Evolutionary conservation across 495 filamentous ascomycete species (phyloP), one percentile per base, ranked within the genome.

Genomic region (Massariosphaeria phaeospora): DNA sequence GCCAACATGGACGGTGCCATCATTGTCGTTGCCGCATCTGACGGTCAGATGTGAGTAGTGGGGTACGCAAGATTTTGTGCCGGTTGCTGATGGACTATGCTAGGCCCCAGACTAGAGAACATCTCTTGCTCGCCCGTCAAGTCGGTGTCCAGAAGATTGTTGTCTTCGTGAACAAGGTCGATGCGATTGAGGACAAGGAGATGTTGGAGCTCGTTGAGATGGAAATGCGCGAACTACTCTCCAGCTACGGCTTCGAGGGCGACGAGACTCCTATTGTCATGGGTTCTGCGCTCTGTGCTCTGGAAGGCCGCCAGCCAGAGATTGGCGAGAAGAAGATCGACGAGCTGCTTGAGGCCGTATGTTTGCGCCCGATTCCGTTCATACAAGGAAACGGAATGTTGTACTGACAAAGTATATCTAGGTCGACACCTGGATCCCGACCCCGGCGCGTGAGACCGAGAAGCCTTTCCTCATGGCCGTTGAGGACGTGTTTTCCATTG

Each of bases 201-300:
- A 98, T 98, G 93, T 84, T 98, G 82, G 93, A 98, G 76, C 85
- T 98, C 47, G 93, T 98, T 67, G 93, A 98, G 81, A 91, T 98
- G 83, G 93, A 98, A 76, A 98, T 98, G 93, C 87, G 93, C 66
- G 93, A 98, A 73, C 84, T 97, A 27, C 84, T 98, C 52, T 81
- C 67, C 55, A 82, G 79, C 59, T 98, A 98, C 71, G 90, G 90
- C 40, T 98, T 98, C 73, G 94, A 98, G 71, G 93, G 94, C 63
- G 93, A 98, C 69, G 86, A 95, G 60, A 97, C 93, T 48, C 93
- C 93, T 52, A 94, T 98, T 69, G 75, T 98, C 68, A 79, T 98
- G 73, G 93, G 93, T 58, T 97, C 94, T 62, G 93, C 93, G 54
- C 83, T 98, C 15, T 96, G 91, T 74, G 90, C 93, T 45, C 78